Conservation (phyloP, 805 yeast species). For the Geotrichum ghanense region DNA sequence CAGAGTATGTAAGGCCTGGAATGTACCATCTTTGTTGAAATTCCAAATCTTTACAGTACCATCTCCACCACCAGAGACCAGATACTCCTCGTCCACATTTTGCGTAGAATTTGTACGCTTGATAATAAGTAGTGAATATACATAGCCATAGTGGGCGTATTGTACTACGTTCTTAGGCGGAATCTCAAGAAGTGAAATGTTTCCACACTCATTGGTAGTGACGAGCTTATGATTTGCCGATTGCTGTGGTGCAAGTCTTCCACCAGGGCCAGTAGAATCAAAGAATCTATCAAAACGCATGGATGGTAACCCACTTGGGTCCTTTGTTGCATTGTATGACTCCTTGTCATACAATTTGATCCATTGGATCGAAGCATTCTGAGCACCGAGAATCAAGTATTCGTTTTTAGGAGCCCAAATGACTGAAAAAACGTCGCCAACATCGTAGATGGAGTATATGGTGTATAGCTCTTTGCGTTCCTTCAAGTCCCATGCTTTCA, state of each 20-base stretch:
- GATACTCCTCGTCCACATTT: conserved; percentile 23
- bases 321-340: conserved; percentile 15
- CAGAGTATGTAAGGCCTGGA: conserved; percentile 26
- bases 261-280: conserved; percentile 83
- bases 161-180: conserved; percentile 53
- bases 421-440: conserved; percentile 86
- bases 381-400: conserved; percentile 76
- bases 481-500: conserved; percentile 70
- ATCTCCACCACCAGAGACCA: conserved; percentile 82
- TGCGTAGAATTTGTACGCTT: conserved; percentile 4
- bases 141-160: conserved; percentile 88
- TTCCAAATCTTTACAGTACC: conserved; percentile 81
- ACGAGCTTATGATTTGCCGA: conserved; percentile 9
- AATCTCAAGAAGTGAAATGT: conserved; percentile 33
- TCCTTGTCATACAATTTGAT: conserved; percentile 31
- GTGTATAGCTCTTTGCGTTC: conserved; percentile 40
- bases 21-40: conserved; percentile 17
- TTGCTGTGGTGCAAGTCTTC: conserved; percentile 30
- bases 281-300: conserved; percentile 73
- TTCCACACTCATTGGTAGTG: conserved; percentile 1
- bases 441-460: conserved; percentile 72
- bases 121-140: conserved; percentile 51
- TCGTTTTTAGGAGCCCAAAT: conserved; percentile 50
- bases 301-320: conserved; percentile 38
- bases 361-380: conserved; percentile 81